A percentile compares a stretch with the other conserved stretches of the same genome.
phyloP scores from a whole-genome alignment of 78 protist genomes.

The Guillardia theta region DNA sequence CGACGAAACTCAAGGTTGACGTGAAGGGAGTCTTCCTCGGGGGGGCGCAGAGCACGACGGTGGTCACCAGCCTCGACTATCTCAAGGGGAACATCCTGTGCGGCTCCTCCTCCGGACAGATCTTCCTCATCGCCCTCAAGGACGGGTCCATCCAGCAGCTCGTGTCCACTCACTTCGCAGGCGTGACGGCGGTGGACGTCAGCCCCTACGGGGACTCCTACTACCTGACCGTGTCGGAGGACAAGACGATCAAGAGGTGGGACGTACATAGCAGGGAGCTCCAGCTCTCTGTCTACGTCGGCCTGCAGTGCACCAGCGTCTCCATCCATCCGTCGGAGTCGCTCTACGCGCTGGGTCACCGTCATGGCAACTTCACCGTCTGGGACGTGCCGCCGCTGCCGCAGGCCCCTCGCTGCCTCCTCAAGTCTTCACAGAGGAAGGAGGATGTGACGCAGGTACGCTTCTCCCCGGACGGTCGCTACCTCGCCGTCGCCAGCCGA shows the following conservation, averaged over 20 bases:
- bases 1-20: not conserved
- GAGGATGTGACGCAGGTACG: not conserved
- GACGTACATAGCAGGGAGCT: not conserved
- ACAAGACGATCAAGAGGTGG: not conserved
- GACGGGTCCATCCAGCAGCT: not conserved
- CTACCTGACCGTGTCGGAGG: not conserved
- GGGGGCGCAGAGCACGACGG: not conserved
- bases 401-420: not conserved
- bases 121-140: not conserved
- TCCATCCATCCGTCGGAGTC: not conserved
- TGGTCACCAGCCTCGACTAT: not conserved
- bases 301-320: not conserved
- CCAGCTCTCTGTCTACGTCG: not conserved
- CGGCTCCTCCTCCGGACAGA: not conserved
- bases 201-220: not conserved
- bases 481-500: not conserved
- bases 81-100: not conserved
- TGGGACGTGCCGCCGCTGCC: not conserved
- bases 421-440: not conserved
- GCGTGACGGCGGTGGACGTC: not conserved
- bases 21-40: not conserved
- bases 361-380: not conserved
- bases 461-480: conserved; percentile 1
- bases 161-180: not conserved
- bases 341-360: not conserved